These are phyloP conservation scores for Mesotaenium endlicherianum DNA, from an alignment of 139 green algal genomes.

Conservation along the genomic window DNA sequence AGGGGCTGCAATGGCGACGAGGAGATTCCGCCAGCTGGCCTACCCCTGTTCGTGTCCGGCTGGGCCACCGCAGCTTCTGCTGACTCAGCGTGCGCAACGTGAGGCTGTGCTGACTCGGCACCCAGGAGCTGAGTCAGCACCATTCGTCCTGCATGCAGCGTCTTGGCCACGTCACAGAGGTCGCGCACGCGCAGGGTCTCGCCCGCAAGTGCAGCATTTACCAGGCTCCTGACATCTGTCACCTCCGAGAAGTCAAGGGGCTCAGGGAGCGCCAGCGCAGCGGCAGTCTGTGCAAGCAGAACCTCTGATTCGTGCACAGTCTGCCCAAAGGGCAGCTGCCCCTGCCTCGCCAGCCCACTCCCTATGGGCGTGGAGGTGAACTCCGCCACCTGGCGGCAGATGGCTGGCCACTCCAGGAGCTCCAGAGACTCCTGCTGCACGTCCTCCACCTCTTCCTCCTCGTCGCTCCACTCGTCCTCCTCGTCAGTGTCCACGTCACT, in stretches of 20 bases:
- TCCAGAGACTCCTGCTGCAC: constrained; percentile 33
- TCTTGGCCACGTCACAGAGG: no score
- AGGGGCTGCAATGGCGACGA: no score
- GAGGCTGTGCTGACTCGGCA: no score
- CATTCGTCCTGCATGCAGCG: not conserved
- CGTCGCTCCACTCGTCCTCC: constrained; percentile 11
- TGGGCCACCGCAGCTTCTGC: no score
- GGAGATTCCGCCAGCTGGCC: no score
- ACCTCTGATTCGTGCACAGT: constrained; percentile 6
- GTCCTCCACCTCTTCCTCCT: constrained; percentile 9
- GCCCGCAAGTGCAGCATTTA: not conserved
- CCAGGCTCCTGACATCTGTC: not conserved
- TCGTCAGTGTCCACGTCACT: not conserved
- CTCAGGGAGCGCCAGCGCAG: not conserved
- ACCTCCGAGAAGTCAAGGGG: constrained; percentile 12
- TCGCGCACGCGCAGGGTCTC: not conserved
- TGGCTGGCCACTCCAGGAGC: constrained; percentile 29
- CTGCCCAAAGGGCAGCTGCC: constrained; percentile 1
- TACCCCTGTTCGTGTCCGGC: no score
- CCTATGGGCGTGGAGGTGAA: constrained; percentile 37
- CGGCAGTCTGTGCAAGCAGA: constrained; percentile 14
- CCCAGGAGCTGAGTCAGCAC: no score
- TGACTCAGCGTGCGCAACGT: no score
- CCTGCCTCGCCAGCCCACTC: not conserved
- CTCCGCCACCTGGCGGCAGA: constrained; percentile 30